phyloP scores from a whole-genome alignment of 129 eudicot genomes.

The carrot (Daucus carota) region DNA sequence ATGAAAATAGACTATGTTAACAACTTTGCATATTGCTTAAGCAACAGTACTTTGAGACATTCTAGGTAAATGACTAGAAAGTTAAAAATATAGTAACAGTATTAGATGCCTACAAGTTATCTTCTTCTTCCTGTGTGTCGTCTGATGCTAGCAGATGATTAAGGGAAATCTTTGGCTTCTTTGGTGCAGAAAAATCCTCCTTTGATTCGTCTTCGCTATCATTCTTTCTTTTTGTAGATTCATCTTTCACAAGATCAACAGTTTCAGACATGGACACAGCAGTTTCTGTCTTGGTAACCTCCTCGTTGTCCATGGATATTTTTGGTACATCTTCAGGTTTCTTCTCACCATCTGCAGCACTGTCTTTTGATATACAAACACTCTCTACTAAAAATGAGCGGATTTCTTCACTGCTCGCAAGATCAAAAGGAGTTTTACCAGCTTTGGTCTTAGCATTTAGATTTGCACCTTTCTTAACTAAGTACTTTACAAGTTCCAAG shows the following conservation, averaged over 20 bases:
- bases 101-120: neutral
- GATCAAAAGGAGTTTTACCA: slow-evolving; percentile 68
- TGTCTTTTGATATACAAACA: slow-evolving; percentile 23
- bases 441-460: slow-evolving; percentile 60
- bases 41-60: neutral
- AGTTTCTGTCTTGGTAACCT: slow-evolving; percentile 15
- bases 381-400: slow-evolving; percentile 36
- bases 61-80: neutral
- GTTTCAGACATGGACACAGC: slow-evolving; percentile 11
- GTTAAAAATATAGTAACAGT: neutral
- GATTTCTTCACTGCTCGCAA: slow-evolving; percentile 69
- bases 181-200: slow-evolving; percentile 28
- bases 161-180: slow-evolving; percentile 71
- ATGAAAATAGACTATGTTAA: neutral
- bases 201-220: slow-evolving; percentile 21
- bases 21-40: neutral
- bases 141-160: slow-evolving; percentile 73
- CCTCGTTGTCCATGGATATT: slow-evolving; percentile 20
- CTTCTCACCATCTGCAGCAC: slow-evolving; percentile 25
- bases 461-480: slow-evolving; percentile 79
- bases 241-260: slow-evolving; percentile 28
- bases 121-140: slow-evolving; percentile 78
- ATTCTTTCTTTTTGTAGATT: slow-evolving; percentile 48
- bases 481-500: slow-evolving; percentile 70
- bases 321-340: slow-evolving; percentile 26